Base-by-base conservation (phyloP, 1,139 yeast genomes). In the Candida sp. region DNA sequence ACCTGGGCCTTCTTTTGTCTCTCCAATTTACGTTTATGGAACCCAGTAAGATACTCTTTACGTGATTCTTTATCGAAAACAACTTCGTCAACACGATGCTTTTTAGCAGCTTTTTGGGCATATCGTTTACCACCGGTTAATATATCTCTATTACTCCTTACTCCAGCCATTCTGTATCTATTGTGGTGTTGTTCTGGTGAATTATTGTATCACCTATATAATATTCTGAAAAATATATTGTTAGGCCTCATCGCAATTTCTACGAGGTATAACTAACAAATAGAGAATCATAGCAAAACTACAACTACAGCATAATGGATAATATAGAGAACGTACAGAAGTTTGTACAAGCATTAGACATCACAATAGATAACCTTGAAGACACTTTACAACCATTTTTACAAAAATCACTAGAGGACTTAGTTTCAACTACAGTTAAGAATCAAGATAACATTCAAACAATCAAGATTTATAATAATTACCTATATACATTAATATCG, bases 1-100 rank as follows among this genome's bases (percentile, higher is more conserved):
- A 79, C 87, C 51, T 80, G 82, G 0, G 98, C 98, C 53, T 84
- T 84, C 66, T 89, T 91, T 65, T 87, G 87, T 61, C 98, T 77
- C 57, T 87, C 87, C 21, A 91, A 60, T 63, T 93, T 93, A 58
- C 99, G 79, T 66, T 93, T 93, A 63, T 93, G 99, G 61, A 93
- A 93, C 30, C 99, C 99, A 1, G 97, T 93, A 53, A 93, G 70
- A 63, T 84, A 93, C 48, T 91, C 96, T 33, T 72, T 66, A 61
- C 97, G 71, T 22, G 83, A 77, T 33, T 79, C 86, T 52, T 81
- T 79, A 64, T 91, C 93, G 60, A 88, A 91, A 2, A 78, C 80
- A 32, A 91, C 95, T 59, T 88, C 96, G 32, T 80, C 90, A 3
- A 84, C 90, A 29, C 89, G 77, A 53, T 78, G 82, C 55, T 79